Percentiles rank a stretch among this genome's conserved stretches.
Conservation (phyloP, 2,329 filamentous ascomycete genomes). For the Anisogramma anomala region DNA sequence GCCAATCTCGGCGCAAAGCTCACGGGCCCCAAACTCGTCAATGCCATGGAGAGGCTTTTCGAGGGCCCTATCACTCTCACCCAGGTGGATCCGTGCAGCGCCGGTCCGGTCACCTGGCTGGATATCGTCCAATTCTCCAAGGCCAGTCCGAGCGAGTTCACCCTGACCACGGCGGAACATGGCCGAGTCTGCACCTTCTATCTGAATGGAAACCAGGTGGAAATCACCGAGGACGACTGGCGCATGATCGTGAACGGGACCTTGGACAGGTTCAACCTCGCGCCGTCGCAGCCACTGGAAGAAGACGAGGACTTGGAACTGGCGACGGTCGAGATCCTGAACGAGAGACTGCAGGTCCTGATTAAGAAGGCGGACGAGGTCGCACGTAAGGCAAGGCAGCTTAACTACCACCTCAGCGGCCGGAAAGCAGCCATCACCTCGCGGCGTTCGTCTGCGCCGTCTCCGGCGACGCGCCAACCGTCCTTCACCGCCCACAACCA, state of each 20-base stretch:
- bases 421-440: slow-evolving; percentile 61
- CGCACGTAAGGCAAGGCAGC: slow-evolving; percentile 50
- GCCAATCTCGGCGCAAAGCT: slow-evolving; percentile 75
- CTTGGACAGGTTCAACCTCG: slow-evolving; percentile 59
- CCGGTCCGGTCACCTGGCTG: slow-evolving; percentile 57
- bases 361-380: slow-evolving; percentile 73
- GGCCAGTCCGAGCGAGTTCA: slow-evolving; percentile 67
- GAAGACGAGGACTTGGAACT: slow-evolving; percentile 82
- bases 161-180: slow-evolving; percentile 57
- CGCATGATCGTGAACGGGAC: slow-evolving; percentile 72
- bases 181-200: slow-evolving; percentile 68
- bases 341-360: slow-evolving; percentile 63
- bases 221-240: slow-evolving; percentile 83
- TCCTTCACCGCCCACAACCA: slow-evolving; percentile 27
- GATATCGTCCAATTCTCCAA: slow-evolving; percentile 79
- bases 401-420: slow-evolving; percentile 70
- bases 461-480: slow-evolving; percentile 23
- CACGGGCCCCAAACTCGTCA: slow-evolving; percentile 69
- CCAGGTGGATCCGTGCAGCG: slow-evolving; percentile 46
- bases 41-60: slow-evolving; percentile 77
- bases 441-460: slow-evolving; percentile 37
- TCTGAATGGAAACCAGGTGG: slow-evolving; percentile 67
- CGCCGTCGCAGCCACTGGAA: slow-evolving; percentile 67
- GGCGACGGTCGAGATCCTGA: slow-evolving; percentile 71
- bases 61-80: slow-evolving; percentile 58